Conservation (phyloP, 1,139 yeast genomes). For the Lodderomyces metapsilosis region DNA sequence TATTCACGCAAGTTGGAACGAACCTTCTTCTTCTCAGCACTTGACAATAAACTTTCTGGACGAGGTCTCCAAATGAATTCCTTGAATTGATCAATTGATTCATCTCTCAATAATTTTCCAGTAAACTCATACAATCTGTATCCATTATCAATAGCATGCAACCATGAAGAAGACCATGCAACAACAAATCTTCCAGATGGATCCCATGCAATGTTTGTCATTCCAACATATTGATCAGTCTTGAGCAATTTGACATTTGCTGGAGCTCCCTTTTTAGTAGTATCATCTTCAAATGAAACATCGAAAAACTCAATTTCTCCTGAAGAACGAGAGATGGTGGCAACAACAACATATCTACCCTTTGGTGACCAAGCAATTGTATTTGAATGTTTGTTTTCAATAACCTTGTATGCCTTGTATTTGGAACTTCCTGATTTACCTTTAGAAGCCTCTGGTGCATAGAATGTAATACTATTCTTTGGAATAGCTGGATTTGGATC, state of each 20-base stretch:
- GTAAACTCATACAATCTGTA: conserved; percentile 83
- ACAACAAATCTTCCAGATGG: conserved; percentile 91
- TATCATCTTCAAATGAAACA: conserved; percentile 74
- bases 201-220: conserved; percentile 91
- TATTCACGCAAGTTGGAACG: conserved; percentile 87
- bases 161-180: conserved; percentile 86
- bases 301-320: conserved; percentile 87
- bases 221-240: conserved; percentile 67
- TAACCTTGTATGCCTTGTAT: conserved; percentile 41
- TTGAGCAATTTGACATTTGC: conserved; percentile 66
- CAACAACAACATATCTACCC: conserved; percentile 85
- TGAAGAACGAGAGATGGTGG: conserved; percentile 61
- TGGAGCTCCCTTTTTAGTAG: conserved; percentile 39
- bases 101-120: conserved; percentile 76
- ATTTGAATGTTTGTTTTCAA: conserved; percentile 68
- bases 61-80: conserved; percentile 97
- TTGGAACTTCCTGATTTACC: conserved; percentile 73
- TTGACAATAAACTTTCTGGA: conserved; percentile 73
- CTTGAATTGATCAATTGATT: conserved; percentile 77
- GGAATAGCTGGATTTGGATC: conserved; percentile 68
- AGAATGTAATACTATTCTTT: conserved; percentile 73
- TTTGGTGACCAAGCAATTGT: conserved; percentile 87
- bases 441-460: conserved; percentile 87
- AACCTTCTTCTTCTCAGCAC: conserved; percentile 83
- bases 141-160: conserved; percentile 86